Conservation (phyloP, 805 yeast genomes). For the Pichia eremophila region DNA sequence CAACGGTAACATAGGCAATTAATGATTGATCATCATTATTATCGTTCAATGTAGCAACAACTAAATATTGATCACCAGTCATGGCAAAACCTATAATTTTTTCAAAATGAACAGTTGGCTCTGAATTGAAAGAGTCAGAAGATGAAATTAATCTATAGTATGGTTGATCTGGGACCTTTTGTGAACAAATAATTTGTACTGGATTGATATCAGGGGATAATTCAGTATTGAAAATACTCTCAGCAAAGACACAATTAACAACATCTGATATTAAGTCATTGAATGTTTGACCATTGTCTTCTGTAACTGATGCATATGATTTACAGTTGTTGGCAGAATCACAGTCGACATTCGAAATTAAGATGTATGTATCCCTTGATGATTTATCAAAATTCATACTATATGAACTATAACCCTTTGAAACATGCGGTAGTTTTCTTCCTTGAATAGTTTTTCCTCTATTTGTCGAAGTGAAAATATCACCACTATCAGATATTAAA, state of each 20-base stretch:
- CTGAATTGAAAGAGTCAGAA: constrained; percentile 39
- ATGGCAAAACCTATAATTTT: constrained; percentile 61
- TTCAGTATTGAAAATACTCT: constrained; percentile 34
- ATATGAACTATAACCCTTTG: constrained; percentile 33
- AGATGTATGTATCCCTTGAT: constrained; percentile 50
- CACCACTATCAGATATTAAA: constrained; percentile 39
- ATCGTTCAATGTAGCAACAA: constrained; percentile 55
- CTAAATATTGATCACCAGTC: constrained; percentile 55
- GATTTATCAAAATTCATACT: constrained; percentile 54
- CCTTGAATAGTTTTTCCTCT: constrained; percentile 52
- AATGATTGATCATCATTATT: constrained; percentile 43
- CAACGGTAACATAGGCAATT: constrained; percentile 65
- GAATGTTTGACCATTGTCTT: constrained; percentile 62
- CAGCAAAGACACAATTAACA: constrained; percentile 58
- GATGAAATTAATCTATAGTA: constrained; percentile 33
- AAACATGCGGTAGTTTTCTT: constrained; percentile 32
- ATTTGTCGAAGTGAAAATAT: constrained; percentile 52
- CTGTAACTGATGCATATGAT: constrained; percentile 50
- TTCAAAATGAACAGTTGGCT: constrained; percentile 36
- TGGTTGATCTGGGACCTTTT: constrained; percentile 23
- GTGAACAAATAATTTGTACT: constrained; percentile 59
- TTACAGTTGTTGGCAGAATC: constrained; percentile 40
- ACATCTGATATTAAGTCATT: constrained; percentile 42
- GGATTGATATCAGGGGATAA: constrained; percentile 24
- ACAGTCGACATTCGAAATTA: constrained; percentile 58